These are phyloP conservation scores for Tolypocladium amazonense DNA, from an alignment of 2,329 filamentous ascomycete species.

Conservation along the genomic window DNA sequence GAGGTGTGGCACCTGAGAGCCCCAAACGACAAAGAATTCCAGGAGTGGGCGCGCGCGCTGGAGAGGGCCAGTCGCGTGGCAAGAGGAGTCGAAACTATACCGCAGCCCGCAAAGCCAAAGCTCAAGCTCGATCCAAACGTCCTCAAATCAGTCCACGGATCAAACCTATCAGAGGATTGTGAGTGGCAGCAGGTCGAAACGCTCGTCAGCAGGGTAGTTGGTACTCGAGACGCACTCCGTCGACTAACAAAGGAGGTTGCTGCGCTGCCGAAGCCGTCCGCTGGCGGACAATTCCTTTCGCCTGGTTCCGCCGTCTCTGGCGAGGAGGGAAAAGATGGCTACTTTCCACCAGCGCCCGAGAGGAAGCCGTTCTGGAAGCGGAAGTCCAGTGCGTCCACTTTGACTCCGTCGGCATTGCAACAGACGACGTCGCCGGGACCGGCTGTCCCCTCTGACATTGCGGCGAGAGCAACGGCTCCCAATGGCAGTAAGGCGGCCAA, in stretches of 20 bases:
- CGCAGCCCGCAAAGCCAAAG: constrained; percentile 13
- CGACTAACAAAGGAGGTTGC: constrained; percentile 79
- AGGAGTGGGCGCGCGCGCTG: constrained; percentile 75
- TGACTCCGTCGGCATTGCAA: constrained; percentile 29
- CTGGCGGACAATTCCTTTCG: constrained; percentile 25
- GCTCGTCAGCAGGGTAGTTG: constrained; percentile 75
- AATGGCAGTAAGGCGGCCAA: constrained; percentile 21
- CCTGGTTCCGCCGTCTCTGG: constrained; percentile 24
- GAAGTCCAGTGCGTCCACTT: constrained; percentile 53
- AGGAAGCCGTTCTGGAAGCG: constrained; percentile 85
- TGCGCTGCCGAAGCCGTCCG: constrained; percentile 25
- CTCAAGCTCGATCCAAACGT: constrained; percentile 17
- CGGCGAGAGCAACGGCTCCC: constrained; percentile 16
- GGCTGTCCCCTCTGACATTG: constrained; percentile 29
- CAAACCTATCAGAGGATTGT: constrained; percentile 51
- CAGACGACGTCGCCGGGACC: constrained; percentile 26
- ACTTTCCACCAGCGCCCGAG: constrained; percentile 40
- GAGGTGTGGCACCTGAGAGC: constrained; percentile 94
- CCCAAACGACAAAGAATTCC: constrained; percentile 72
- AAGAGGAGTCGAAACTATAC: constrained; percentile 35
- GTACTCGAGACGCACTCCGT: constrained; percentile 78
- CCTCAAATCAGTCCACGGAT: constrained; percentile 16
- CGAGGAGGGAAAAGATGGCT: constrained; percentile 32
- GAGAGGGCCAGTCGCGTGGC: constrained; percentile 68
- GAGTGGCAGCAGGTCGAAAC: constrained; percentile 85